Evolutionary conservation across 2,329 filamentous ascomycete species (phyloP).

Genomic region (Xylariomycetidae sp.): DNA sequence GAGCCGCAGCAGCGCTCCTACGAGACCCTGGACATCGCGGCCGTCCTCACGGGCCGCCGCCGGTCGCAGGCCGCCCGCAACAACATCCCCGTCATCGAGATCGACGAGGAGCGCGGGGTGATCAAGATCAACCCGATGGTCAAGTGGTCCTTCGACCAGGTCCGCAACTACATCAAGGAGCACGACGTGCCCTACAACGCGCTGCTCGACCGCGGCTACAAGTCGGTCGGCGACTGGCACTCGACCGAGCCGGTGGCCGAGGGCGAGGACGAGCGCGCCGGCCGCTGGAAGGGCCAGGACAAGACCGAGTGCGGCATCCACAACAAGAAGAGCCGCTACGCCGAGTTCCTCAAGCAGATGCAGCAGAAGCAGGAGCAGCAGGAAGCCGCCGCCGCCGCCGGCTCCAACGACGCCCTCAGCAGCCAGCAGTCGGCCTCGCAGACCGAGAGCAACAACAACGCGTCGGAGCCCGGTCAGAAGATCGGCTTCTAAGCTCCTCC

Average conservation of each 20-base stretch:
- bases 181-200: conserved; percentile 68
- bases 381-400: no score
- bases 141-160: conserved; percentile 68
- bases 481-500: no score
- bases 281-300: conserved; percentile 89
- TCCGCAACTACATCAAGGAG: conserved; percentile 61
- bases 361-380: conserved; percentile 48
- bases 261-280: conserved; percentile 90
- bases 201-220: conserved; percentile 64
- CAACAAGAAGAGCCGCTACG: conserved; percentile 93
- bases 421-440: no score
- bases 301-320: conserved; percentile 99
- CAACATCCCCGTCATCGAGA: conserved; percentile 64
- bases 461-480: no score
- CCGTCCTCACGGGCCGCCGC: conserved; percentile 64
- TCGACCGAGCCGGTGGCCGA: conserved; percentile 85
- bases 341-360: conserved; percentile 71
- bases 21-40: conserved; percentile 60
- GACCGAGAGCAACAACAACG: no score
- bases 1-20: conserved; percentile 71
- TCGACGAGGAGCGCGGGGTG: conserved; percentile 60
- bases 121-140: conserved; percentile 73
- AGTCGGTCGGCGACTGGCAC: conserved; percentile 80
- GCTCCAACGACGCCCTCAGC: no score
- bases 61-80: conserved; percentile 66